Percentiles rank a stretch among this genome's conserved stretches.
Conservation (phyloP, 306 rosid genomes). For the Astragalus glycyphyllos region DNA sequence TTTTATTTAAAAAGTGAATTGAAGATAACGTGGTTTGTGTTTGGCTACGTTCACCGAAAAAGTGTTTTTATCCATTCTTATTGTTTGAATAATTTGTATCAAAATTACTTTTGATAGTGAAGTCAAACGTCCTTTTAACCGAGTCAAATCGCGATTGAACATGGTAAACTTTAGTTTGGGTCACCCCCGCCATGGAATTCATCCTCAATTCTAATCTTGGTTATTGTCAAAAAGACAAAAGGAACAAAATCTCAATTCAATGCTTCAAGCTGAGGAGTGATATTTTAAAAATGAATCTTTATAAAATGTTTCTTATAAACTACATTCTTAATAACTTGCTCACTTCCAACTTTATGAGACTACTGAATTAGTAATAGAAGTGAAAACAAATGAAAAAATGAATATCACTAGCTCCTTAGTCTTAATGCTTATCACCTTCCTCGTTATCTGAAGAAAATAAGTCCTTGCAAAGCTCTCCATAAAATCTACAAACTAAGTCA, state of each 20-base stretch:
- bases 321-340: not conserved
- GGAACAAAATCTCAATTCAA: not conserved
- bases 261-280: not conserved
- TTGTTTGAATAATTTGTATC: too few relatives aligned
- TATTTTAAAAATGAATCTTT: slow-evolving; percentile 1
- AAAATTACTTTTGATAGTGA: too few relatives aligned
- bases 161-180: too few relatives aligned
- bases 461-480: slow-evolving; percentile 93
- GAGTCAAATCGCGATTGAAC: too few relatives aligned
- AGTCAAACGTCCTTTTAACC: too few relatives aligned
- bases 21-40: too few relatives aligned
- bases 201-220: slow-evolving; percentile 18
- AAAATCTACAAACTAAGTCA: slow-evolving; percentile 79
- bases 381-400: not conserved
- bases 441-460: slow-evolving; percentile 64
- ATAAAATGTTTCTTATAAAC: slow-evolving; percentile 16
- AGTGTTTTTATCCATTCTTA: too few relatives aligned
- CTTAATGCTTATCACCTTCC: slow-evolving; percentile 39
- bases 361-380: not conserved
- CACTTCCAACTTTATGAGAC: slow-evolving; percentile 20
- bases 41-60: too few relatives aligned
- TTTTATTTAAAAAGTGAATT: too few relatives aligned
- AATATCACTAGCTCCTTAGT: slow-evolving; percentile 16
- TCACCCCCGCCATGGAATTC: not conserved
- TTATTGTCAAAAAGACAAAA: slow-evolving; percentile 14